Percentiles rank a stretch among this genome's conserved stretches.
phyloP scores from a whole-genome alignment of 1,139 yeast genomes.

The Pneumocystis jirovecii region DNA sequence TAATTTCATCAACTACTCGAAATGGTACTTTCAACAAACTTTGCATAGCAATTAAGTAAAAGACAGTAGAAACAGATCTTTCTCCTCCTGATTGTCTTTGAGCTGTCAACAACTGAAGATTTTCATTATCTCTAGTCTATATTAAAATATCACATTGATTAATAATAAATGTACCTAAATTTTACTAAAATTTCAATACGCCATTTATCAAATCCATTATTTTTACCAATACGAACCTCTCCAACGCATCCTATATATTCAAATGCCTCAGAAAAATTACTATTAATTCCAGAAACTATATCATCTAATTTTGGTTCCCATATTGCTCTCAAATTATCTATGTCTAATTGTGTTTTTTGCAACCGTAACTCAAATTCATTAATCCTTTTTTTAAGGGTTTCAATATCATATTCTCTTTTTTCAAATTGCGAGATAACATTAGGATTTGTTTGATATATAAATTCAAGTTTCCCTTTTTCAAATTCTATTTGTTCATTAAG shows the following conservation, averaged over 20 bases:
- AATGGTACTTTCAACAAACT: slow-evolving; percentile 85
- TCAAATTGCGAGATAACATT: slow-evolving; percentile 18
- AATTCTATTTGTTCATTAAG: slow-evolving; percentile 21
- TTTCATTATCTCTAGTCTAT: slow-evolving; percentile 37
- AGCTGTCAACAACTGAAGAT: slow-evolving; percentile 54
- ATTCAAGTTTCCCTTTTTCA: slow-evolving; percentile 21
- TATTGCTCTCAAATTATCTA: slow-evolving; percentile 26
- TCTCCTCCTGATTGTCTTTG: slow-evolving; percentile 97
- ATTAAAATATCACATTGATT: neutral
- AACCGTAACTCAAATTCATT: slow-evolving; percentile 20
- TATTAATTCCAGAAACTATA: slow-evolving; percentile 41
- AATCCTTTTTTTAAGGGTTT: slow-evolving; percentile 21
- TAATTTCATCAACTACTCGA: slow-evolving; percentile 91
- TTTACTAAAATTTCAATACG: slow-evolving; percentile 68
- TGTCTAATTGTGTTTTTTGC: slow-evolving; percentile 25
- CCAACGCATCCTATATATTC: slow-evolving; percentile 75
- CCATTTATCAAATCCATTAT: slow-evolving; percentile 54
- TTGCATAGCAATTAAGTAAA: slow-evolving; percentile 80
- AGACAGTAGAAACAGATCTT: slow-evolving; percentile 84
- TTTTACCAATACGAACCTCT: slow-evolving; percentile 45
- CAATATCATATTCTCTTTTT: slow-evolving; percentile 21
- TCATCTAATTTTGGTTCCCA: slow-evolving; percentile 49
- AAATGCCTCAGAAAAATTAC: slow-evolving; percentile 52
- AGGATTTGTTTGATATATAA: slow-evolving; percentile 18
- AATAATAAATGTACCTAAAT: slow-evolving; percentile 36